Evolutionary conservation across 2,329 filamentous ascomycete species (phyloP).

Genomic region (Didymella pinodella): DNA sequence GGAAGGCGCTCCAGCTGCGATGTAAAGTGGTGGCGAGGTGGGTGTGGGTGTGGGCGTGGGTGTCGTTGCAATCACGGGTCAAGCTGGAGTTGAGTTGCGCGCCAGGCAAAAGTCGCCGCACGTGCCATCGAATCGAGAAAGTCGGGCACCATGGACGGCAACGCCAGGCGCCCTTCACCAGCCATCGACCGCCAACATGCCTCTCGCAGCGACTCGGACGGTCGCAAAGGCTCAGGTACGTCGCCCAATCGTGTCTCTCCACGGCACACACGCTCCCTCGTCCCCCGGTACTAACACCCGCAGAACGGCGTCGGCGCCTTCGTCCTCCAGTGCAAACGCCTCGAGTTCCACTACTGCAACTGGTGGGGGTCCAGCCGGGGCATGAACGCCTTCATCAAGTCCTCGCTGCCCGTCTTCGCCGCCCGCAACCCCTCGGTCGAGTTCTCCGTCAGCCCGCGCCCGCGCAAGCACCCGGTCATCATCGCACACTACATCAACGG

Average conservation of each 20-base stretch:
- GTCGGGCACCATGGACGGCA: neutral
- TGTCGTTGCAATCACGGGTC: conserved; percentile 5
- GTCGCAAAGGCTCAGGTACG: conserved; percentile 65
- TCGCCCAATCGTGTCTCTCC: conserved; percentile 2
- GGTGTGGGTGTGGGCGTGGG: conserved; percentile 33
- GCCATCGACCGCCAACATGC: conserved; percentile 51
- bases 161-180: conserved; percentile 9
- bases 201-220: conserved; percentile 60
- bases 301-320: conserved; percentile 79
- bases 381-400: conserved; percentile 90
- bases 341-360: conserved; percentile 98
- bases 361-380: conserved; percentile 91
- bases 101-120: conserved; percentile 29
- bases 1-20: conserved; percentile 48
- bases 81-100: conserved; percentile 8
- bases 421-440: conserved; percentile 85
- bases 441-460: conserved; percentile 88
- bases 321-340: conserved; percentile 93
- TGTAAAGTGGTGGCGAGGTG: conserved; percentile 25
- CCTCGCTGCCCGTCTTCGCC: conserved; percentile 79
- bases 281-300: neutral
- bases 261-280: neutral
- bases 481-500: conserved; percentile 94
- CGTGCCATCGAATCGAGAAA: conserved; percentile 28
- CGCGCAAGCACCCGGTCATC: conserved; percentile 87